phyloP scores from a whole-genome alignment of 2,329 filamentous ascomycete genomes.

The Pseudogymnoascus sp. region DNA sequence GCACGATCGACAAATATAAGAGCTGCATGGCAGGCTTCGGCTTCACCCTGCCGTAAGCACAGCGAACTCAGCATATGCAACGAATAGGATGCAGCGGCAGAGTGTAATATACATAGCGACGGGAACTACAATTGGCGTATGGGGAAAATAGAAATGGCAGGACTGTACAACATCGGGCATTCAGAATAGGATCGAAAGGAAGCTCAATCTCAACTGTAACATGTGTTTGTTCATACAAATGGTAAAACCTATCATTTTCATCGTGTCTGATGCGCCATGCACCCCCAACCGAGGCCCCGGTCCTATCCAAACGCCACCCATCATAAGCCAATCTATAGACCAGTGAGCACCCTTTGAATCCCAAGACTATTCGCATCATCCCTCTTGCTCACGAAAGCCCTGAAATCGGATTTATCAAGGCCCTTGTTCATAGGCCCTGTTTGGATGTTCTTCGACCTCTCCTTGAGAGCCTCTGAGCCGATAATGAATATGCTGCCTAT shows the following conservation, averaged over 20 bases:
- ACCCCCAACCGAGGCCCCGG: neutral
- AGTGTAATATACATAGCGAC: conserved; percentile 10
- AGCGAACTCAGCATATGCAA: neutral
- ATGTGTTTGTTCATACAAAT: conserved; percentile 8
- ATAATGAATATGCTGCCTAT: conserved; percentile 95
- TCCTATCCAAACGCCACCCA: conserved; percentile 4
- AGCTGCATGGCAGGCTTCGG: conserved; percentile 89
- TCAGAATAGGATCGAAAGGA: conserved; percentile 10
- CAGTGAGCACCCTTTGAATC: conserved; percentile 70
- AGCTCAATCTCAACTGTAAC: conserved; percentile 10
- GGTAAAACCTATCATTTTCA: conserved; percentile 1
- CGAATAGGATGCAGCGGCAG: neutral
- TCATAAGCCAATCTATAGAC: conserved; percentile 17
- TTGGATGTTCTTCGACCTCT: conserved; percentile 54
- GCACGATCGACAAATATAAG: conserved; percentile 76
- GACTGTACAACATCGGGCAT: conserved; percentile 23
- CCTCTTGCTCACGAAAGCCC: conserved; percentile 73
- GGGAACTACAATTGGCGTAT: conserved; percentile 12
- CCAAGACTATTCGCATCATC: conserved; percentile 76
- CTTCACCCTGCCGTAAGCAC: conserved; percentile 52
- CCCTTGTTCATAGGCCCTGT: conserved; percentile 41
- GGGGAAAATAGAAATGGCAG: conserved; percentile 16
- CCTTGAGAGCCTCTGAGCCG: conserved; percentile 65
- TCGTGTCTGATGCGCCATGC: neutral
- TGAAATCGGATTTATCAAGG: conserved; percentile 60